These are phyloP conservation scores for Penicillium sp. DNA, from an alignment of 2,329 filamentous ascomycete species.

Conservation along the genomic window DNA sequence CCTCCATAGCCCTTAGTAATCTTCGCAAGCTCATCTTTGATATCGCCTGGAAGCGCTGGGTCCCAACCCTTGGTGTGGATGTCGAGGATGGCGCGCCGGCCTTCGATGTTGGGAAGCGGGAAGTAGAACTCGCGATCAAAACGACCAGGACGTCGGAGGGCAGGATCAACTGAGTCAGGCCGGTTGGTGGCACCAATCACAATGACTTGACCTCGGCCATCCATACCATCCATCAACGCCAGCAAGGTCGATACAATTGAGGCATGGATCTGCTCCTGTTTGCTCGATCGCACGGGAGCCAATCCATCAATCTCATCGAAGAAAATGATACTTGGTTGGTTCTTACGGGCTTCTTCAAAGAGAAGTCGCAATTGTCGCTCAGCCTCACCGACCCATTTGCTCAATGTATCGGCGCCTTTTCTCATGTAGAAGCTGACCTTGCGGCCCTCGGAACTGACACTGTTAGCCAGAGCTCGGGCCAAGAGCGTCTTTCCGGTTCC, in stretches of 20 bases:
- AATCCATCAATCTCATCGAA: slow-evolving; percentile 98
- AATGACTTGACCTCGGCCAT: slow-evolving; percentile 95
- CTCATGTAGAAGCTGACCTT: slow-evolving; percentile 99
- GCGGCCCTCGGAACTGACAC: slow-evolving; percentile 80
- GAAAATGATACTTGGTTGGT: slow-evolving; percentile 98
- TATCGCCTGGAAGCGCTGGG: slow-evolving; percentile 67
- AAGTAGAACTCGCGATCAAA: slow-evolving; percentile 99
- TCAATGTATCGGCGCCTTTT: slow-evolving; percentile 94
- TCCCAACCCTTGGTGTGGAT: slow-evolving; percentile 97
- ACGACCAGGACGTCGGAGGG: slow-evolving; percentile 86
- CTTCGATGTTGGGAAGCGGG: slow-evolving; percentile 78
- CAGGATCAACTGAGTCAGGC: slow-evolving; percentile 93
- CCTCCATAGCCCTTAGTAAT: slow-evolving; percentile 95
- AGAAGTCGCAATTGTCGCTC: slow-evolving; percentile 90
- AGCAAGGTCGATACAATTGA: slow-evolving; percentile 95
- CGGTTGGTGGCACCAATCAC: slow-evolving; percentile 98
- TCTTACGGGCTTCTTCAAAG: slow-evolving; percentile 94
- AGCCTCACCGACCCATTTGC: slow-evolving; percentile 98
- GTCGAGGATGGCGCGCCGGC: slow-evolving; percentile 81
- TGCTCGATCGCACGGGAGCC: slow-evolving; percentile 92
- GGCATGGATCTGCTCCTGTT: slow-evolving; percentile 97
- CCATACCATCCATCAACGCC: slow-evolving; percentile 96
- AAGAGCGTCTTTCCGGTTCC: slow-evolving; percentile 98
- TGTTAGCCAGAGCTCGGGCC: slow-evolving; percentile 87
- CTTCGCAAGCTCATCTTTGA: slow-evolving; percentile 79